Evolutionary conservation across 768 basidiomycete genomes (phyloP).

Genomic region (Dioszegia hungarica): DNA sequence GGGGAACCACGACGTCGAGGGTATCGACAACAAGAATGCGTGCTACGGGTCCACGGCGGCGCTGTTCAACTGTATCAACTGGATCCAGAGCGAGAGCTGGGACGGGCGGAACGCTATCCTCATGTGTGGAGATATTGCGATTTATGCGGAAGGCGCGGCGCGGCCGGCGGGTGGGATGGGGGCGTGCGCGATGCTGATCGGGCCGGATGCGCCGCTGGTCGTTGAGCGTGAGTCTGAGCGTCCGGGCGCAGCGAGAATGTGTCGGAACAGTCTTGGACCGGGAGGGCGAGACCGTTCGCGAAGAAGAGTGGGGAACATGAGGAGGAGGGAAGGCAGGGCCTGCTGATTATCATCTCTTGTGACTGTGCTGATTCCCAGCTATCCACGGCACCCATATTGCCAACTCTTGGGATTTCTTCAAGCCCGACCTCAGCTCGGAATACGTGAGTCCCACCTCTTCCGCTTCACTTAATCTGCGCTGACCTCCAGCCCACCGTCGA

Average conservation of each 20-base stretch:
- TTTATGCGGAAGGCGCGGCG: slow-evolving; percentile 92
- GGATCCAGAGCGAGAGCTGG: slow-evolving; percentile 94
- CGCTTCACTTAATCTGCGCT: no score
- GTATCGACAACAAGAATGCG: slow-evolving; percentile 98
- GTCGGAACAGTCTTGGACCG: no score
- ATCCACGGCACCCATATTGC: slow-evolving; percentile 95
- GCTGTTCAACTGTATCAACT: slow-evolving; percentile 97
- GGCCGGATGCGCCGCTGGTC: slow-evolving; percentile 89
- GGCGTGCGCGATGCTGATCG: slow-evolving; percentile 88
- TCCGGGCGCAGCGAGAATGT: no score
- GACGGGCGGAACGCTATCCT: slow-evolving; percentile 97
- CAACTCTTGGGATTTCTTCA: slow-evolving; percentile 99
- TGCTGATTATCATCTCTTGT: neutral
- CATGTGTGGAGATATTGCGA: slow-evolving; percentile 92
- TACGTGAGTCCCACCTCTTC: slow-evolving; percentile 45
- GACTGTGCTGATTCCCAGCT: slow-evolving; percentile 54
- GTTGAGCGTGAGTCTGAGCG: slow-evolving; percentile 83
- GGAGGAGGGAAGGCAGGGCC: neutral
- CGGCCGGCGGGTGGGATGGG: slow-evolving; percentile 97
- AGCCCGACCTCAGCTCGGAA: slow-evolving; percentile 68
- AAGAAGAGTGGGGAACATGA: no score
- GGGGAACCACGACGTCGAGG: slow-evolving; percentile 96
- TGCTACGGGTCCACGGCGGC: slow-evolving; percentile 99
- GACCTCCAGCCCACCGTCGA: slow-evolving; percentile 72
- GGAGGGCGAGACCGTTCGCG: no score